Conservation (phyloP, 2,329 filamentous ascomycete species). For the Plenodomus biglobosus region DNA sequence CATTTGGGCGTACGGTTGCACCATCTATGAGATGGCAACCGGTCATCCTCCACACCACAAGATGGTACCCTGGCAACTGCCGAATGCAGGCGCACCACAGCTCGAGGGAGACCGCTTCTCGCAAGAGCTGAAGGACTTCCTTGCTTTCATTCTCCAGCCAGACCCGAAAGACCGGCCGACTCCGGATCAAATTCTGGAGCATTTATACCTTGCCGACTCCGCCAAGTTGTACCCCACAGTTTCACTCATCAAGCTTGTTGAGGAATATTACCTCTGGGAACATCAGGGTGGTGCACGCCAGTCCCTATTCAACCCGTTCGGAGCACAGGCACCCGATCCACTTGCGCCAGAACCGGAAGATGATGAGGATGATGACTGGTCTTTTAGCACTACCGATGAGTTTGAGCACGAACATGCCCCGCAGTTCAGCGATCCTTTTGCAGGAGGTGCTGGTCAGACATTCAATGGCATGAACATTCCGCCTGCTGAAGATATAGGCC, state of each 20-base stretch:
- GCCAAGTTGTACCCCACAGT: conserved; percentile 64
- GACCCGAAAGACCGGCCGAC: conserved; percentile 68
- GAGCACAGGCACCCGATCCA: conserved; percentile 58
- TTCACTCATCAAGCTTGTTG: conserved; percentile 65
- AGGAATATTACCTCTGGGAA: conserved; percentile 75
- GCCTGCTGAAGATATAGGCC: conserved; percentile 34
- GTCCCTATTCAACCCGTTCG: conserved; percentile 63
- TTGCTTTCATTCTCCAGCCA: conserved; percentile 72
- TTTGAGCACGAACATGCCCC: conserved; percentile 53
- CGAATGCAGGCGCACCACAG: conserved; percentile 60
- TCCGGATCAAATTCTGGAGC: conserved; percentile 68
- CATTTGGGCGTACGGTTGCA: conserved; percentile 83
- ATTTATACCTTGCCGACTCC: conserved; percentile 68
- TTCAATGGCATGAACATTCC: conserved; percentile 44
- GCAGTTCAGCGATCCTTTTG: conserved; percentile 51
- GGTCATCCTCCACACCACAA: conserved; percentile 70
- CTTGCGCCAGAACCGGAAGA: conserved; percentile 47
- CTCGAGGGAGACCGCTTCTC: conserved; percentile 74
- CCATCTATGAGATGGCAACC: conserved; percentile 78
- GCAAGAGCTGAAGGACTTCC: conserved; percentile 65
- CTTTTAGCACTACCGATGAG: conserved; percentile 64
- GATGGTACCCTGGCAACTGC: conserved; percentile 30
- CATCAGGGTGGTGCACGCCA: conserved; percentile 69
- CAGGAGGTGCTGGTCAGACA: conserved; percentile 30
- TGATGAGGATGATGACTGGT: conserved; percentile 60